Evolutionary conservation across 2,329 filamentous ascomycete species (phyloP).

Genomic region (Calonectria multiphialidica): DNA sequence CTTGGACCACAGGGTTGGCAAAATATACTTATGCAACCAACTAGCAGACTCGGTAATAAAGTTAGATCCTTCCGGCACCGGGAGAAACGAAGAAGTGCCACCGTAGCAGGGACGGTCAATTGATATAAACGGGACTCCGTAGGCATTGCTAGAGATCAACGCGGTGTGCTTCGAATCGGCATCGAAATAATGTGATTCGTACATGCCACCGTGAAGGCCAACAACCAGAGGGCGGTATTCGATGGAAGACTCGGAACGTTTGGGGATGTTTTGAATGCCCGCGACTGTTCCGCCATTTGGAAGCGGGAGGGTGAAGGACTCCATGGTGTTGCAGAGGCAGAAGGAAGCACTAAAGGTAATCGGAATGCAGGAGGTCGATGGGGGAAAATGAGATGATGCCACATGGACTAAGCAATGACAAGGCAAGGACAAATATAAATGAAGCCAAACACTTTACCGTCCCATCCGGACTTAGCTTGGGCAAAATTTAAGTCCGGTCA

Average conservation of each 20-base stretch:
- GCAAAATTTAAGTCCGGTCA: too few species aligned
- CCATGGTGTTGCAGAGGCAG: background rate
- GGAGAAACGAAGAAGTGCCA: background rate
- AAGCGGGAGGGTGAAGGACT: background rate
- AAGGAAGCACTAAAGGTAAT: background rate
- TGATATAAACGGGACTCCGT: background rate
- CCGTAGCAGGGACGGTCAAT: background rate
- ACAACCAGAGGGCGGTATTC: background rate
- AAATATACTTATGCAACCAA: background rate
- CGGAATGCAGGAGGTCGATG: too few species aligned
- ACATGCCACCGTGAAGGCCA: background rate
- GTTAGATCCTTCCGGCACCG: background rate
- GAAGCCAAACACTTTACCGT: too few species aligned
- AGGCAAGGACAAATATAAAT: too few species aligned
- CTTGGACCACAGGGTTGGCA: background rate
- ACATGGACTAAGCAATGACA: too few species aligned
- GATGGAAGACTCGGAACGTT: background rate
- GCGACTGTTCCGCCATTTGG: background rate
- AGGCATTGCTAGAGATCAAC: background rate
- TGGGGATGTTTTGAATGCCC: background rate
- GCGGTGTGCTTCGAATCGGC: background rate
- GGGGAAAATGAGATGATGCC: too few species aligned
- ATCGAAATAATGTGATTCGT: background rate
- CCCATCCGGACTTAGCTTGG: too few species aligned
- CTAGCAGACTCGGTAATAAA: background rate